Base-by-base conservation (phyloP, 2,329 filamentous ascomycete species). In the Metarhizium anisopliae region DNA sequence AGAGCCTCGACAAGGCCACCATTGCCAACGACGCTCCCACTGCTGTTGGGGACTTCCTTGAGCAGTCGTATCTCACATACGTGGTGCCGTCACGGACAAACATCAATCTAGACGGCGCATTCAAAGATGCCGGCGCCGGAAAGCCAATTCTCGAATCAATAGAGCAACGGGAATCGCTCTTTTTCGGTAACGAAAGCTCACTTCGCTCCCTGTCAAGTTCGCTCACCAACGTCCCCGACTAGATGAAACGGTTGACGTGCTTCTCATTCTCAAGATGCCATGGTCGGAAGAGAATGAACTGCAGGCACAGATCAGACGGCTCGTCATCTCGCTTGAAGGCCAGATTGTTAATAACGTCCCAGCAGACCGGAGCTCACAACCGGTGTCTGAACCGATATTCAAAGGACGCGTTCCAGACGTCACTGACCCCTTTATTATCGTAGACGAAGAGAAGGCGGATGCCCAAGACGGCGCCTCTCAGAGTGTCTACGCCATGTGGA, bases 171-270 rank as follows among this genome's bases (percentile, higher is more conserved):
- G 78, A 86, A 43, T 77, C 79, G 55, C 74, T 92, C 43, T 87
- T 89, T 66, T 90, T 91, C 66, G 88, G 88, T 90, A 75, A 62
- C 80, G 8, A 29, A 49, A 5, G 13, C 14, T 16, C 45, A 10
- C 25, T 14, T 30, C 25, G 5, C 25, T 32, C 45, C 25, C 3
- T 8, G n/a, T 13, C 16, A 25, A 25, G 18, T 49, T n/a, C 45
- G 25, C 45, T 49, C 25, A 30, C 45, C 14, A 79, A 73, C 65
- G 16, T 13, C 2, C 2, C 66, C 56, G 72, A 20, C 56, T 72
- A 91, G 88, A 92, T 79, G 88, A 92, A 74, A 83, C 82, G 30
- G 78, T 88, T 56, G 75, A 85, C 59, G 77, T 90, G 18, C 83
- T 88, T 64, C 73, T 91, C 59, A 76, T 89, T 11, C 77, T 92